Base-by-base conservation (phyloP, 2,329 filamentous ascomycete genomes). In the Aspergillus glaucus region DNA sequence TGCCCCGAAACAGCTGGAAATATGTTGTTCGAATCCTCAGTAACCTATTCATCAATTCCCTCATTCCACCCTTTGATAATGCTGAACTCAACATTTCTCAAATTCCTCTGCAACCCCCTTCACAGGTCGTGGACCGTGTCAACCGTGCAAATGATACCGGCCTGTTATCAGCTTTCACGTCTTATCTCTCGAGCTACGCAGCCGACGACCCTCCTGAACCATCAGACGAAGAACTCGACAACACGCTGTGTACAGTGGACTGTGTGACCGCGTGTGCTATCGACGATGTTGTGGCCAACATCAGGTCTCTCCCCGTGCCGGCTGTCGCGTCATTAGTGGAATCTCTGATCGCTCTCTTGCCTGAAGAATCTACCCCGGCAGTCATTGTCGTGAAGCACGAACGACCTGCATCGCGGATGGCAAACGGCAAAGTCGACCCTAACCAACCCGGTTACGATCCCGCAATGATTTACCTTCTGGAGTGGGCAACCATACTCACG, bases 131-230 rank as follows among this genome's bases (percentile, higher is more conserved):
- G 55, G 93, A 97, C 65, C 84, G 92, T 49, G 90, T 85, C 49
- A 79, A 87, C 39, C 87, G 88, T 55, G 77, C 84, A 30, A 81
- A 78, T 50, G 93, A 98, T 24, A 84, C 84, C 2, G 90, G 93
- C 5, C 80, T 98, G 44, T 90, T 98, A 65, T 95, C 91, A 3
- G 90, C 92, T 1, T 88, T 98, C 61, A 94, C 92, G 0, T 95
- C 88, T 4, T 98, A 97, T 62, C 90, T 98, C 28, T 95, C 91
- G n/a, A 97, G 92, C 67, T 97, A 98, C 66, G 93, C 94, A 39
- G 94, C 93, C 9, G 93, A 97, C 67, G 93, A 98, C 63, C 93
- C 93, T 10, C 93, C 93, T 0, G 93, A 98, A 71, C 93, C 93
- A 2, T 97, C 93, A 1, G 90, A 97, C 55, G 92, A 97, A 65